Evolutionary conservation across 345 rosid genomes (phyloP).

Genomic region (Citrus reticulata): DNA sequence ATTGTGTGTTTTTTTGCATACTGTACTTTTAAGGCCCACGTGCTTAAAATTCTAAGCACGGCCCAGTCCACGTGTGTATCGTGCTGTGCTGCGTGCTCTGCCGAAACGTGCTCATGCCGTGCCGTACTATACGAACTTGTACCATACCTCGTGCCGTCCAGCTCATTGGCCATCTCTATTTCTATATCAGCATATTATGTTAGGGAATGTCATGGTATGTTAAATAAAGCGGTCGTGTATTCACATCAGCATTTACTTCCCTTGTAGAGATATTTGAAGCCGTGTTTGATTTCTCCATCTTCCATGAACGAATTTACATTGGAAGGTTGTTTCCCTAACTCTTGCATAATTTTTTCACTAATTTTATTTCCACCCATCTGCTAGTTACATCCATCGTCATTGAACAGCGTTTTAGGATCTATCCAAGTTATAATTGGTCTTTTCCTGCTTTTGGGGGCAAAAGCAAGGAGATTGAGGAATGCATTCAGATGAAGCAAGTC

Average conservation of each 20-base stretch:
- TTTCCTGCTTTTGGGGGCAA: conserved; percentile 86
- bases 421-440: conserved; percentile 57
- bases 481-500: conserved; percentile 26
- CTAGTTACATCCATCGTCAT: neutral
- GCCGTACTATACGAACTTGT: no score
- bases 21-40: no score
- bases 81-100: no score
- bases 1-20: no score
- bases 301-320: conserved; percentile 58
- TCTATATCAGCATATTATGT: no score
- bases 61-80: no score
- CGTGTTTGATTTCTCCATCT: conserved; percentile 54
- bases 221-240: conserved; percentile 41
- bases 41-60: no score
- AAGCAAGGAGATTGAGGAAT: conserved; percentile 47
- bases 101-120: no score
- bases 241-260: conserved; percentile 74
- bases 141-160: no score
- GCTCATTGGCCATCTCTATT: no score
- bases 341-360: neutral
- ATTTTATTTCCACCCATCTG: neutral
- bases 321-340: conserved; percentile 48
- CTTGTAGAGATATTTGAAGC: conserved; percentile 62
- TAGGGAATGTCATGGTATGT: conserved; percentile 76
- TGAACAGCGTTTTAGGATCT: conserved; percentile 65